phyloP scores from a whole-genome alignment of 2,329 filamentous ascomycete species.

The Diaporthe longicolla region DNA sequence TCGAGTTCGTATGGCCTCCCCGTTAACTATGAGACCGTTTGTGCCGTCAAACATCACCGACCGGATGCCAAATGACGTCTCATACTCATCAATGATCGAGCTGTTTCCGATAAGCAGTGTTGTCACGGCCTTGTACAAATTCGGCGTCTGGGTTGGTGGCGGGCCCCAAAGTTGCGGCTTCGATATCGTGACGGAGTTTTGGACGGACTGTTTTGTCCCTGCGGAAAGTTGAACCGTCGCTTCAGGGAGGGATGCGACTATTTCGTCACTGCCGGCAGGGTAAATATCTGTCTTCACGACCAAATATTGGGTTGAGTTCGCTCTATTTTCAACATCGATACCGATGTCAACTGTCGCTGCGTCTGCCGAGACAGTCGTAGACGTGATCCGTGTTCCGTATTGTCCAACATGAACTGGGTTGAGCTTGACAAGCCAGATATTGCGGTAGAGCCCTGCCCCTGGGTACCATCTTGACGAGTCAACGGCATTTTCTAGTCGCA shows the following conservation, averaged over 20 bases:
- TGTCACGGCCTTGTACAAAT: slow-evolving; percentile 64
- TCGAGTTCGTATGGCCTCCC: slow-evolving; percentile 58
- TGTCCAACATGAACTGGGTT: slow-evolving; percentile 62
- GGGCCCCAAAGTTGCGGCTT: slow-evolving; percentile 65
- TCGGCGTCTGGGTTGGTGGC: slow-evolving; percentile 59
- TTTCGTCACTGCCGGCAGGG: slow-evolving; percentile 47
- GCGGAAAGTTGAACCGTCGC: slow-evolving; percentile 49
- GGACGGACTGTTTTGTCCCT: slow-evolving; percentile 52
- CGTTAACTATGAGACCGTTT: slow-evolving; percentile 61
- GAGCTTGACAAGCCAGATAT: slow-evolving; percentile 67
- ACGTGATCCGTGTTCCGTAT: slow-evolving; percentile 64
- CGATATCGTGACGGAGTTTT: slow-evolving; percentile 52
- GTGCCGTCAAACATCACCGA: slow-evolving; percentile 56
- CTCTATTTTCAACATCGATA: slow-evolving; percentile 63
- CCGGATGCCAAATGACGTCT: slow-evolving; percentile 66
- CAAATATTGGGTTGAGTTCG: slow-evolving; percentile 50
- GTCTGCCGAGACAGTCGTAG: slow-evolving; percentile 58
- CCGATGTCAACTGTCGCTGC: slow-evolving; percentile 61
- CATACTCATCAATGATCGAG: slow-evolving; percentile 57
- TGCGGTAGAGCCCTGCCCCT: slow-evolving; percentile 66
- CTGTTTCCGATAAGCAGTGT: slow-evolving; percentile 48
- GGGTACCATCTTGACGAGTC: slow-evolving; percentile 68
- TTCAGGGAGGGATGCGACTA: slow-evolving; percentile 53
- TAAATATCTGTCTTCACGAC: slow-evolving; percentile 58
- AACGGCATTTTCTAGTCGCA: slow-evolving; percentile 64